Percentiles rank a stretch among this genome's conserved stretches.
Evolutionary conservation across 768 basidiomycete genomes (phyloP).

Genomic region (Leccinellum rugosiceps): DNA sequence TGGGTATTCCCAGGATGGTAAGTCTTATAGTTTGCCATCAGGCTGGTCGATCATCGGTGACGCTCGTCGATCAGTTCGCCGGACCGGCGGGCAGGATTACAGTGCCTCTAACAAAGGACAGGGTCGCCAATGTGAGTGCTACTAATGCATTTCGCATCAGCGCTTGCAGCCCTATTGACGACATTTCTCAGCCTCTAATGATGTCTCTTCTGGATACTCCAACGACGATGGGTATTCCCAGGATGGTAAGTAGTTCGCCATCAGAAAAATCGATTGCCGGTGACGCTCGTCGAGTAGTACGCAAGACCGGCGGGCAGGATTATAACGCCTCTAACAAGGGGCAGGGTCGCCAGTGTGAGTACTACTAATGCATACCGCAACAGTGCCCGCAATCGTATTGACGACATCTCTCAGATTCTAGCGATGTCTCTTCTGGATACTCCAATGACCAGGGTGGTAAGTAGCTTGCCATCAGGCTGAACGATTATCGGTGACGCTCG

Average conservation of each 20-base stretch:
- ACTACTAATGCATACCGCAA: background rate
- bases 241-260: background rate
- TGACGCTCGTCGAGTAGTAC: slow-evolving; percentile 31
- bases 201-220: background rate
- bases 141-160: background rate
- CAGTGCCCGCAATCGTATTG: background rate
- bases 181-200: background rate
- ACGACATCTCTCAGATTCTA: background rate
- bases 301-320: slow-evolving; percentile 62
- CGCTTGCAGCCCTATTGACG: background rate
- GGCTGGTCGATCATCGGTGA: background rate
- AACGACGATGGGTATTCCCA: background rate
- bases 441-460: background rate
- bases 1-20: background rate
- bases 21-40: background rate
- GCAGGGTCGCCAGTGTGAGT: slow-evolving; percentile 13
- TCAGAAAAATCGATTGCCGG: slow-evolving; percentile 5
- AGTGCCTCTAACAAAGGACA: slow-evolving; percentile 1
- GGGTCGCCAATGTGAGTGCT: slow-evolving; percentile 10
- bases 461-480: background rate
- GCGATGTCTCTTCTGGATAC: background rate
- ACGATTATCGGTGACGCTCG: slow-evolving; percentile 8
- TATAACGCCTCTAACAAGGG: slow-evolving; percentile 50
- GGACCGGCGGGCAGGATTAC: background rate
- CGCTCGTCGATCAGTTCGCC: slow-evolving; percentile 11